phyloP scores from a whole-genome alignment of 1,284 basidiomycete species.

The Puccinia novopanici region DNA sequence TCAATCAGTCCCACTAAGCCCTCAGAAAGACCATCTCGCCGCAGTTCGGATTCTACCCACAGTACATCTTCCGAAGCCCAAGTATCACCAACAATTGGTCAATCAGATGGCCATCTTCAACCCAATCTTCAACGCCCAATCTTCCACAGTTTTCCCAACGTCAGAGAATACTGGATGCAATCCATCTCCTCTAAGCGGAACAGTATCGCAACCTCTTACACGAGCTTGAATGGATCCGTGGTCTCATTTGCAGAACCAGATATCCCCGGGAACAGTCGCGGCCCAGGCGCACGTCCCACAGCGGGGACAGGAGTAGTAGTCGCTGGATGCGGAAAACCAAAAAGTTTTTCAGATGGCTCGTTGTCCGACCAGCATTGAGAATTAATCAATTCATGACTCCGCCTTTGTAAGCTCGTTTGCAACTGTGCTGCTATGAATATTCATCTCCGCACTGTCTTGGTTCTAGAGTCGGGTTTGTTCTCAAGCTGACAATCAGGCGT shows the following conservation, averaged over 20 bases:
- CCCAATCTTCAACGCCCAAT: conserved; percentile 31
- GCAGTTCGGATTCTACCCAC: conserved; percentile 4
- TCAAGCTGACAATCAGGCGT: neutral
- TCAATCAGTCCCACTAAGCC: neutral
- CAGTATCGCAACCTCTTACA: conserved; percentile 35
- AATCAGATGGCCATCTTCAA: conserved; percentile 20
- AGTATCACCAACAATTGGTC: conserved; percentile 1
- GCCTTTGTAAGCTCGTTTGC: conserved; percentile 44
- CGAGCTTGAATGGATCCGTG: conserved; percentile 31
- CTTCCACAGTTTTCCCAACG: conserved; percentile 48
- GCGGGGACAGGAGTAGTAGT: conserved; percentile 55
- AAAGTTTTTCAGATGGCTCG: conserved; percentile 38
- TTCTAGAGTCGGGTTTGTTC: conserved; percentile 52
- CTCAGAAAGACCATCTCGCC: neutral
- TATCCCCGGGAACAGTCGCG: conserved; percentile 53
- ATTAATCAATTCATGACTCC: conserved; percentile 56
- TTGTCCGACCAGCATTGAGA: conserved; percentile 52
- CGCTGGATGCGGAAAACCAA: conserved; percentile 31
- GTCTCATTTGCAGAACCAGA: conserved; percentile 47
- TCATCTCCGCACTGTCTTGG: conserved; percentile 14
- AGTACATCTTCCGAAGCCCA: neutral
- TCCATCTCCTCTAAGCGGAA: conserved; percentile 35
- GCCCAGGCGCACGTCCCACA: conserved; percentile 51
- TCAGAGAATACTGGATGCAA: conserved; percentile 26
- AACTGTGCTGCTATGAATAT: neutral